phyloP scores from a whole-genome alignment of 2,329 filamentous ascomycete species.

The Phaeosphaeriaceae sp. region DNA sequence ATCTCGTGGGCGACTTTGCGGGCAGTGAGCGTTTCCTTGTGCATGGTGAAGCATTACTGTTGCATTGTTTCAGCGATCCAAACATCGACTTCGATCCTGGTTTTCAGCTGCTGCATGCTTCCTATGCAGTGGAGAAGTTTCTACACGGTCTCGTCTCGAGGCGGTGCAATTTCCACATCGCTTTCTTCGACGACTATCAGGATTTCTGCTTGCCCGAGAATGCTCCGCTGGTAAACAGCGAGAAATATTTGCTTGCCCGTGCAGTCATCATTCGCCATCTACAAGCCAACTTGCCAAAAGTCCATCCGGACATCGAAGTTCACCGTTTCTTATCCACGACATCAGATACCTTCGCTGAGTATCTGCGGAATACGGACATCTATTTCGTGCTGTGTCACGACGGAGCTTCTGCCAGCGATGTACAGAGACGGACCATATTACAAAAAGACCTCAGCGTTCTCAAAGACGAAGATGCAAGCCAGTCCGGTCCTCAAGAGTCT shows the following conservation, averaged over 20 bases:
- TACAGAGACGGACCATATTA: conserved; percentile 24
- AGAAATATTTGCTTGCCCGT: conserved; percentile 68
- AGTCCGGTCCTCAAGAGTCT: conserved; percentile 27
- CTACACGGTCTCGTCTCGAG: conserved; percentile 66
- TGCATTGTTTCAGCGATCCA: conserved; percentile 67
- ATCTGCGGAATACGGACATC: conserved; percentile 61
- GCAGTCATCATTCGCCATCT: conserved; percentile 71
- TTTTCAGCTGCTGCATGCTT: conserved; percentile 74
- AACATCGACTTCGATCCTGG: conserved; percentile 70
- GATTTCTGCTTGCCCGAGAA: conserved; percentile 62
- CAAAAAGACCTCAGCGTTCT: conserved; percentile 25
- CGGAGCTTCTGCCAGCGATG: conserved; percentile 52
- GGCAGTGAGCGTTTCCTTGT: conserved; percentile 76
- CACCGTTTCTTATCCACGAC: conserved; percentile 57
- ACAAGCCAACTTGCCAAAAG: conserved; percentile 49
- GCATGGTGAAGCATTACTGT: conserved; percentile 75
- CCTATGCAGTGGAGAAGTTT: conserved; percentile 72
- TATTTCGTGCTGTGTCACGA: conserved; percentile 76
- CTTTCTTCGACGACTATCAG: conserved; percentile 69
- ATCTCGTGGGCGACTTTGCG: conserved; percentile 76
- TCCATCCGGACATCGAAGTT: conserved; percentile 52
- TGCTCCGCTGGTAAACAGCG: conserved; percentile 37
- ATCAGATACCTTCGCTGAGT: conserved; percentile 60
- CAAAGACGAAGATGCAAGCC: conserved; percentile 23
- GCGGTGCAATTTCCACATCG: conserved; percentile 73